Evolutionary conservation across 1,284 basidiomycete genomes (phyloP), one percentile per base, ranked within the genome.

Genomic region (Heimioporus punctisporus): DNA sequence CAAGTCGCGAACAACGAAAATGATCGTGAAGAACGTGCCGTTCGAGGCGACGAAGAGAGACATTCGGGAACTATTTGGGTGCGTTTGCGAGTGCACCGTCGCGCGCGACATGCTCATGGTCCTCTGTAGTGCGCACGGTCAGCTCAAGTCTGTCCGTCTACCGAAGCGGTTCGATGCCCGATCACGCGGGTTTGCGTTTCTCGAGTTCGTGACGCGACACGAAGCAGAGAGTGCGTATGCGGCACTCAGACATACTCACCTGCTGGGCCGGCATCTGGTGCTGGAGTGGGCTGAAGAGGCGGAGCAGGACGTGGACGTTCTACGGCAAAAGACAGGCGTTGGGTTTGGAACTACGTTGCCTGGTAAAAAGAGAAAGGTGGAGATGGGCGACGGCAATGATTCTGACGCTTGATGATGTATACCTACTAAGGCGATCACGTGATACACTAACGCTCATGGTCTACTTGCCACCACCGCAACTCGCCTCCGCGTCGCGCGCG

Each of bases 1-100:
- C 50, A 80, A 77, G 64, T 84, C 81, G 56, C 79, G 80, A 61
- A 87, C 88, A 57, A 92, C 93, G 59, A 95, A 96, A 82, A 86
- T 98, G 78, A 84, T 98, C 46, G 92, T 98, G 64, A 99, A 98
- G 83, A 99, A 99, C 68, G 80, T 98, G 57, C 95, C 97, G 23
- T 99, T 99, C 76, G 97, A 99, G 74, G 93, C 91, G 46, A 92
- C 89, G 43, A 95, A 93, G 78, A 94, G 92, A 75, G 97, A 99
- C 62, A 82, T 99, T 23, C 81, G 91, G 51, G 89, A 93, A 58
- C 74, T 98, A 27, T 96, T 97, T 72, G 82, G 88, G 91, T 93
- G 60, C 50, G 88, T 80, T 47, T 57, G 37, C 40, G 26, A 25
- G 5, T 21, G 12, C 21, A 24, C 19, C n/a, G 5, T 19, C 9